These are phyloP conservation scores for Debaryomyces fabryi DNA, from an alignment of 1,139 yeast genomes.

Conservation along the genomic window DNA sequence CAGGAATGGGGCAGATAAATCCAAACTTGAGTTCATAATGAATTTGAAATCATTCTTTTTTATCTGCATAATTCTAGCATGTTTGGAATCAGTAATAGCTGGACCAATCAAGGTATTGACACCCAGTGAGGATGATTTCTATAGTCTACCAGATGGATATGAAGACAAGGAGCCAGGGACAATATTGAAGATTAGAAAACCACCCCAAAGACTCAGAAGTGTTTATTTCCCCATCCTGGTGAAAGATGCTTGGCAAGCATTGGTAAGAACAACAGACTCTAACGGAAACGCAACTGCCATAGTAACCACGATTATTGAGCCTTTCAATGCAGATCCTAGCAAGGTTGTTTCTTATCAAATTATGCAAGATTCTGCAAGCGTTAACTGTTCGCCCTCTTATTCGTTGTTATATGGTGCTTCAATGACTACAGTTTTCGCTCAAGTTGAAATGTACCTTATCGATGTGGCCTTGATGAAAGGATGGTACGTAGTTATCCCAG, in stretches of 20 bases:
- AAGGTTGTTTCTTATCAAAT: constrained; percentile 35
- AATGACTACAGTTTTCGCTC: constrained; percentile 19
- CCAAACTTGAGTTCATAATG: background rate
- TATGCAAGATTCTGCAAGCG: constrained; percentile 35
- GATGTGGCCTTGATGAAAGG: constrained; percentile 30
- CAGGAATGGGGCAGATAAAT: background rate
- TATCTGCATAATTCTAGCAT: background rate
- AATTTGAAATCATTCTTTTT: background rate
- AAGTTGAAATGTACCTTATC: constrained; percentile 30
- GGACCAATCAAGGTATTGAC: constrained; percentile 6
- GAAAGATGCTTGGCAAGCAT: constrained; percentile 32
- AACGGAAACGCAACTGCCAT: constrained; percentile 34
- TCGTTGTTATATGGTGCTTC: constrained; percentile 26
- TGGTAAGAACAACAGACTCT: constrained; percentile 37
- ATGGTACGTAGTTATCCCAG: constrained; percentile 36
- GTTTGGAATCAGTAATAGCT: background rate
- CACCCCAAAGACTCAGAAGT: constrained; percentile 24
- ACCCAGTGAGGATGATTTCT: constrained; percentile 25
- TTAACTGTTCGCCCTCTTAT: constrained; percentile 38
- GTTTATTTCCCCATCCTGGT: constrained; percentile 20
- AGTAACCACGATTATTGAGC: constrained; percentile 35
- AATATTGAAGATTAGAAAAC: constrained; percentile 24
- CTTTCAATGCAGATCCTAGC: constrained; percentile 31
- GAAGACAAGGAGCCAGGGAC: constrained; percentile 23
- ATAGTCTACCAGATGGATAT: constrained; percentile 24